Base-by-base conservation (phyloP, 2,329 filamentous ascomycete genomes). In the Davidsoniella eucalypti region DNA sequence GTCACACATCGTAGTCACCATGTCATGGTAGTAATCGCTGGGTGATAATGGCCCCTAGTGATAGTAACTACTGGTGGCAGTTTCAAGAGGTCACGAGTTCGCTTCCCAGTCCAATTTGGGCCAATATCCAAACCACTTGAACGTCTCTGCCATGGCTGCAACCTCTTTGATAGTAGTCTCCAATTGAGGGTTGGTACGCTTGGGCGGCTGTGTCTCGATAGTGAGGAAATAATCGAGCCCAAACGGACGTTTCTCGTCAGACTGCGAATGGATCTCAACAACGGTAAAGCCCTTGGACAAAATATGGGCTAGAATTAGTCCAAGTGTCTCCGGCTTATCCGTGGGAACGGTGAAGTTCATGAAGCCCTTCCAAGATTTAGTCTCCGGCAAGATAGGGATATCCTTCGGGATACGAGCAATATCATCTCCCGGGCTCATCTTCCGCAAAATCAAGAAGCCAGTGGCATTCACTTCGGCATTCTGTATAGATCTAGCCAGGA, bases 381-480 rank as follows among this genome's bases (percentile, higher is more conserved):
- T 26, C n/a, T 47, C 44, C 4, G 43, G 26, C 6, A 44, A 39
- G 23, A 29, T 42, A 9, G 47, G 51, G n/a, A 53, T 53, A 16
- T 50, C 47, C 23, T 48, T 17, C 4, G 51, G 51, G 39, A 53
- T 53, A 7, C 41, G 47, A 4, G 41, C 38, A 44, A 50, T 47
- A 40, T 44, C 33, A 9, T 53, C 47, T 3, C 44, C 55, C 4
- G 55, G 51, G 2, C 59, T 55, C 17, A 63, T 61, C 50, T 58
- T 64, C 14, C 71, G 63, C 29, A 90, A 63, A 21, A 90, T 71
- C 56, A 90, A 76, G 63, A 92, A 92, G 40, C 85, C 68, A 29
- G 85, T 92, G n/a, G 73, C 80, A 62, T 92, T 92, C 57, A 85
- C 82, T 50, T 72, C 68, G 23, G 75, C 68, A 60, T 92, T 85